A percentile compares a stretch with the other conserved stretches of the same genome.
Conservation (phyloP, 208 protist species). For the Acanthamoeba royreba region DNA sequence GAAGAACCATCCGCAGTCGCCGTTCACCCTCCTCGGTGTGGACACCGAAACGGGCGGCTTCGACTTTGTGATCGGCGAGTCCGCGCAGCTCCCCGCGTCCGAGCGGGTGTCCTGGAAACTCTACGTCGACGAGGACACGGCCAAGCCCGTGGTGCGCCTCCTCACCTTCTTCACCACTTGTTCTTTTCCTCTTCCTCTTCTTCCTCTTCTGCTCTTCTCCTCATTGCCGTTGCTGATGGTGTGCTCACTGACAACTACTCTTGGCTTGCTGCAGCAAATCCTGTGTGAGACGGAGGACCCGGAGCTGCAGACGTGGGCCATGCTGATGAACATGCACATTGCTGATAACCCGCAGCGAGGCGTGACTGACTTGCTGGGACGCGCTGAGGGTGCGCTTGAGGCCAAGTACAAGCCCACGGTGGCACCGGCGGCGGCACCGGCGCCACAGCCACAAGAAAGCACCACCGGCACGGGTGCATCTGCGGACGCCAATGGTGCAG, state of each 20-base stretch:
- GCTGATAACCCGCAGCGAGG: not conserved
- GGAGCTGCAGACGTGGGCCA: not conserved
- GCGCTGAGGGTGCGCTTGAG: constrained; percentile 5
- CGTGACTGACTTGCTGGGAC: not conserved
- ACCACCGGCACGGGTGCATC: not conserved
- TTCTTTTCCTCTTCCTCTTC: no score
- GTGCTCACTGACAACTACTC: not conserved
- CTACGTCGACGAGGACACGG: constrained; percentile 10
- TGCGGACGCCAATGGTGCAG: not conserved
- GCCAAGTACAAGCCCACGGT: not conserved
- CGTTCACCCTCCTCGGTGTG: not conserved
- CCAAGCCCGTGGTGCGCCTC: constrained; percentile 4
- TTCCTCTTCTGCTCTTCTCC: no score
- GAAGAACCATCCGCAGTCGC: not conserved
- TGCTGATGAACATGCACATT: constrained; percentile 38
- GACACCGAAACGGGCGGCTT: not conserved
- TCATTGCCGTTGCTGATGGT: not conserved
- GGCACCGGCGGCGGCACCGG: not conserved
- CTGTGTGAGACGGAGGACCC: not conserved
- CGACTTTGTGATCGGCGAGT: not conserved
- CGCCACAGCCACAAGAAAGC: not conserved
- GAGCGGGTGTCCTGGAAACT: not conserved
- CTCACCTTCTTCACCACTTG: not conserved
- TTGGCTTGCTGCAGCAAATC: not conserved
- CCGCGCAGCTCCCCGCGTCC: no score